Base-by-base conservation (phyloP, 2,329 filamentous ascomycete genomes). In the Sarocladium brachiariae region DNA sequence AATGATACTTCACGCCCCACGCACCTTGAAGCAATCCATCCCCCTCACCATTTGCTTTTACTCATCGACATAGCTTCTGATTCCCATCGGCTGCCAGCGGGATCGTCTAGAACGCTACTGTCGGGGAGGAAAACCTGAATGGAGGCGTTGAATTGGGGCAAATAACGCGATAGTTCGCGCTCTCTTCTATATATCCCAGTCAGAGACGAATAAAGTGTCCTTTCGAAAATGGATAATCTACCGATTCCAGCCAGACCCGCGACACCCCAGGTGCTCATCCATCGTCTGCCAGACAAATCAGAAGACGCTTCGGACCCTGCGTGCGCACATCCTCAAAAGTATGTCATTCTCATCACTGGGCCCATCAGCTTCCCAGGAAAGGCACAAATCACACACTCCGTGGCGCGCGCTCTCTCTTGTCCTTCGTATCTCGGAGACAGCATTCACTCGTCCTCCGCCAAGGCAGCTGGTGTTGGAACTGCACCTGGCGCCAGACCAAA, bases 351-450 rank as follows among this genome's bases (percentile, higher is more conserved):
- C 37, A 56, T 64, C 53, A 52, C 54, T 10, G 62, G 53, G 18
- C 56, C 60, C 30, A 62, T 57, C 13, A 39, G 51, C 19, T 57
- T 60, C 8, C 57, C 61, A 1, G 62, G 63, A 2, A 65, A 64
- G 35, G 54, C 61, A 5, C 60, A 63, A 24, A 63, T 64, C 30
- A 56, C 61, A 19, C 55, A 50, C 21, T 58, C 59, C 1, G 57
- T 63, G 2, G 57, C 62, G n/a, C 31, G 50, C 3, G 52, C 57
- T 4, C 55, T 64, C 2, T 56, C 56, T 7, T 63, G 61, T 35
- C 60, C 60, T 11, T 53, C 60, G 5, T 61, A 55, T 48, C 56
- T 59, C 35, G 63, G 61, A 51, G 62, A 64, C 51, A 63, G 60
- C 54, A 14, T 63, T 39, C 62, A 64, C 51, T 57, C 62, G 45